phyloP scores from a whole-genome alignment of 2,329 filamentous ascomycete genomes.

The Aspergillus sp. region DNA sequence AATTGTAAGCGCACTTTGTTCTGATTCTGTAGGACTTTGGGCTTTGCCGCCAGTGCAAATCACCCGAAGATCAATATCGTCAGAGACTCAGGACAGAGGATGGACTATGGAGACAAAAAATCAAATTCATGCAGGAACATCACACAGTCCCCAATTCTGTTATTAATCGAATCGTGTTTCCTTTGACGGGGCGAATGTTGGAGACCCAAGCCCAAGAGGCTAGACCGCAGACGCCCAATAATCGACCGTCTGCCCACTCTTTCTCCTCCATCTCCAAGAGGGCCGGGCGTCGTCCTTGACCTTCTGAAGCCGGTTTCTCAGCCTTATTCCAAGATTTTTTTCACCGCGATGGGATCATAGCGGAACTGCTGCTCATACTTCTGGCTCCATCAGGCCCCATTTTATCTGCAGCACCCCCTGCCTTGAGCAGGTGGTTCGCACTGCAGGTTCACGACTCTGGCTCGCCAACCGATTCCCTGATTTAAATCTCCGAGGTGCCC shows the following conservation, averaged over 20 bases:
- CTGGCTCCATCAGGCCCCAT: background rate
- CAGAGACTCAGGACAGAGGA: too few species aligned
- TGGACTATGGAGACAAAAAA: background rate
- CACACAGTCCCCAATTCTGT: background rate
- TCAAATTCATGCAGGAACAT: background rate
- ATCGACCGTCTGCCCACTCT: background rate
- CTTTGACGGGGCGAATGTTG: background rate
- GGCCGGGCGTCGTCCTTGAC: background rate
- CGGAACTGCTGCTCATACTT: background rate
- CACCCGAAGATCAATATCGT: background rate
- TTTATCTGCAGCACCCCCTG: constrained; percentile 8
- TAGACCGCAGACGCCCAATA: background rate
- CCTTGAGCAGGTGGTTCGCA: constrained; percentile 11
- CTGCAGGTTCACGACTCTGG: constrained; percentile 1
- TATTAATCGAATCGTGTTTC: background rate
- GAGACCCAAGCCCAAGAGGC: background rate
- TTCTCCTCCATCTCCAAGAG: background rate
- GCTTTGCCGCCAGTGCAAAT: background rate
- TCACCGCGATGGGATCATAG: background rate
- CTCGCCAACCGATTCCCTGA: constrained; percentile 7
- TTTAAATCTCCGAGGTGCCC: constrained; percentile 13
- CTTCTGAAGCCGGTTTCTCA: background rate
- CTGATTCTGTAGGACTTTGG: background rate
- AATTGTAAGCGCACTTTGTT: background rate
- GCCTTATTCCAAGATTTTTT: constrained; percentile 6